Percentiles rank a stretch among this genome's conserved stretches.
These are phyloP conservation scores for Aurifilum marmelostoma DNA, from an alignment of 2,329 filamentous ascomycete species.

Conservation along the genomic window DNA sequence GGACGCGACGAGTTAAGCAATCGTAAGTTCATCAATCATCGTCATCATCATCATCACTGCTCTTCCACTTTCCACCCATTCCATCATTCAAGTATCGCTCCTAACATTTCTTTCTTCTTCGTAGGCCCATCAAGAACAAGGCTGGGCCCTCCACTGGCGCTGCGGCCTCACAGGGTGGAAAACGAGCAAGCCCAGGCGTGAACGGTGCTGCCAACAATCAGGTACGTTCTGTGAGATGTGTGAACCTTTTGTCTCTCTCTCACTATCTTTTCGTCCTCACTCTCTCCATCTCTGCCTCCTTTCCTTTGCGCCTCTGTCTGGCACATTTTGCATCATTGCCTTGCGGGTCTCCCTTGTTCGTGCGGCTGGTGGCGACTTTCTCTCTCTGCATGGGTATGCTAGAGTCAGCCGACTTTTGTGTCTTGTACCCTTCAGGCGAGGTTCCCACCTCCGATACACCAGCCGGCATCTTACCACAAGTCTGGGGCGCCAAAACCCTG, in stretches of 20 bases:
- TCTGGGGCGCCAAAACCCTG: constrained; percentile 27
- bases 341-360: not conserved
- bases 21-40: constrained; percentile 59
- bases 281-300: not conserved
- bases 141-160: constrained; percentile 60
- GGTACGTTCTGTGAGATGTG: constrained; percentile 48
- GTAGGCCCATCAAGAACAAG: constrained; percentile 77
- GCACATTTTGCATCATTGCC: not conserved
- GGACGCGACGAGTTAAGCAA: constrained; percentile 65
- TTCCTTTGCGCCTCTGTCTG: constrained; percentile 19
- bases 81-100: constrained; percentile 12
- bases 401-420: constrained; percentile 25
- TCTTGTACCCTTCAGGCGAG: constrained; percentile 24
- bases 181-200: constrained; percentile 63
- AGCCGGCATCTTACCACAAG: constrained; percentile 23
- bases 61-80: not conserved
- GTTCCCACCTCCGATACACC: constrained; percentile 22
- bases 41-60: not conserved
- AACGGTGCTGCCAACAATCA: constrained; percentile 57
- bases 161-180: constrained; percentile 68
- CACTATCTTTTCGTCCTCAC: too few relatives aligned
- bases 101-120: constrained; percentile 32
- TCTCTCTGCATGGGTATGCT: constrained; percentile 12
- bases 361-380: constrained; percentile 12
- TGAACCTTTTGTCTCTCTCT: constrained; percentile 6